Conservation (phyloP, 2,329 filamentous ascomycete species). For the Nemania sp. region DNA sequence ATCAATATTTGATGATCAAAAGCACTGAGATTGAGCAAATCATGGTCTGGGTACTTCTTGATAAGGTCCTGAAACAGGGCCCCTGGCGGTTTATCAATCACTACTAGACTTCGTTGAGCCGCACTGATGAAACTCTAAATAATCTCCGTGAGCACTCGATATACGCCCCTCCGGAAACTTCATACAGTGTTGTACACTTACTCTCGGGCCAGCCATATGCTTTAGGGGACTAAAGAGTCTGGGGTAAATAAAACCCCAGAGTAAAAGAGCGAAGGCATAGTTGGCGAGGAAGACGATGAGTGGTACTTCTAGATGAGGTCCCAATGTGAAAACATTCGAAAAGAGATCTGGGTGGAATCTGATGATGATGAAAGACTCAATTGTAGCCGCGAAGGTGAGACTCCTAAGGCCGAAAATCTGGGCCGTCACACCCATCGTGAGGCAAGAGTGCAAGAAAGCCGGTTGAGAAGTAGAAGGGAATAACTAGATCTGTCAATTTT, state of each 20-base stretch:
- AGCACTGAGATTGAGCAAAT: conserved; percentile 40
- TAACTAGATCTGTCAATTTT: neutral
- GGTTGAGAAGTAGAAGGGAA: neutral
- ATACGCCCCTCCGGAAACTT: neutral
- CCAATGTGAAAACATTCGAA: conserved; percentile 24
- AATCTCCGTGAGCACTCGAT: conserved; percentile 7
- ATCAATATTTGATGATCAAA: conserved; percentile 42
- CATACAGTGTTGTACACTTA: conserved; percentile 27
- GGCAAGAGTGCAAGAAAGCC: neutral
- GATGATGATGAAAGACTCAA: conserved; percentile 47
- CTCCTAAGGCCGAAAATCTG: conserved; percentile 44
- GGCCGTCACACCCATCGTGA: conserved; percentile 27
- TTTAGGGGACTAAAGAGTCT: conserved; percentile 43
- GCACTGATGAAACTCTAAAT: conserved; percentile 33
- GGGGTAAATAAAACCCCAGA: conserved; percentile 43
- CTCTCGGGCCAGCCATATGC: conserved; percentile 42
- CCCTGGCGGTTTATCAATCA: conserved; percentile 34
- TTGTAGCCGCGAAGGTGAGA: conserved; percentile 43
- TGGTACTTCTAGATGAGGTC: conserved; percentile 23
- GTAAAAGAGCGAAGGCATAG: conserved; percentile 39
- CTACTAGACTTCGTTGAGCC: conserved; percentile 37
- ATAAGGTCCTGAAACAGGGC: conserved; percentile 42
- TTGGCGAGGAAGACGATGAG: conserved; percentile 38
- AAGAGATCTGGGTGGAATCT: conserved; percentile 41
- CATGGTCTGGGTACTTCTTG: conserved; percentile 42